Conservation (phyloP, 768 basidiomycete species). For the Phylloporus sp. region DNA sequence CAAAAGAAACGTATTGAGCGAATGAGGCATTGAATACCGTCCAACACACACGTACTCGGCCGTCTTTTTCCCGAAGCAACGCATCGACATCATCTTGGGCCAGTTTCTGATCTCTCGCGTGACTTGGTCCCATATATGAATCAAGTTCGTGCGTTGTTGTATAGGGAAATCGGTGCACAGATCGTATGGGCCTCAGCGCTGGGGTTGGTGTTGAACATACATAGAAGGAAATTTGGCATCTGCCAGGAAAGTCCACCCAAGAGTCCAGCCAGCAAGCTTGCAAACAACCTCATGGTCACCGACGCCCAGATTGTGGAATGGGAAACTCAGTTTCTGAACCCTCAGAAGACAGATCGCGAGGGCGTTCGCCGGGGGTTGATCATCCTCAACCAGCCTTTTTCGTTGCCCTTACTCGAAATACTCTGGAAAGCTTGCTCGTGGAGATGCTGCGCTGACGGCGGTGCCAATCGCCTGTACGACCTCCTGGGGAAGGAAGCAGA, state of each 20-base stretch:
- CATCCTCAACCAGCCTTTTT: conserved; percentile 89
- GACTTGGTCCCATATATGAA: conserved; percentile 26
- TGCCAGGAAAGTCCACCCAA: background rate
- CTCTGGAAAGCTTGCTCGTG: conserved; percentile 54
- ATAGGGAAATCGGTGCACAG: conserved; percentile 3
- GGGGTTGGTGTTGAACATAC: conserved; percentile 7
- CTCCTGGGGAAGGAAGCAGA: conserved; percentile 18
- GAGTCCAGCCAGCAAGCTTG: background rate
- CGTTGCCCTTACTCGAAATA: conserved; percentile 51
- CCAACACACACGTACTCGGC: conserved; percentile 18
- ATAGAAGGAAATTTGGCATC: conserved; percentile 19
- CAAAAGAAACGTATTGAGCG: background rate
- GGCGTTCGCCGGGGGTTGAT: conserved; percentile 53
- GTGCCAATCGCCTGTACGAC: conserved; percentile 82
- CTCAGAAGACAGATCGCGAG: conserved; percentile 2
- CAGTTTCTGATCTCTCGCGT: conserved; percentile 12
- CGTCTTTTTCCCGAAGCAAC: conserved; percentile 24
- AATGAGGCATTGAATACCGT: too few species aligned
- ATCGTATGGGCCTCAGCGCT: conserved; percentile 1
- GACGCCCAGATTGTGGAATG: conserved; percentile 15
- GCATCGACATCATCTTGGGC: conserved; percentile 18
- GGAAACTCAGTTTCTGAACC: conserved; percentile 24
- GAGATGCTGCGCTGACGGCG: conserved; percentile 81
- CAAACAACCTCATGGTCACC: conserved; percentile 2
- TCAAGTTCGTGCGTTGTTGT: background rate